These are phyloP conservation scores for Hypericum perforatum DNA, from an alignment of 345 rosid genomes.

Conservation along the genomic window DNA sequence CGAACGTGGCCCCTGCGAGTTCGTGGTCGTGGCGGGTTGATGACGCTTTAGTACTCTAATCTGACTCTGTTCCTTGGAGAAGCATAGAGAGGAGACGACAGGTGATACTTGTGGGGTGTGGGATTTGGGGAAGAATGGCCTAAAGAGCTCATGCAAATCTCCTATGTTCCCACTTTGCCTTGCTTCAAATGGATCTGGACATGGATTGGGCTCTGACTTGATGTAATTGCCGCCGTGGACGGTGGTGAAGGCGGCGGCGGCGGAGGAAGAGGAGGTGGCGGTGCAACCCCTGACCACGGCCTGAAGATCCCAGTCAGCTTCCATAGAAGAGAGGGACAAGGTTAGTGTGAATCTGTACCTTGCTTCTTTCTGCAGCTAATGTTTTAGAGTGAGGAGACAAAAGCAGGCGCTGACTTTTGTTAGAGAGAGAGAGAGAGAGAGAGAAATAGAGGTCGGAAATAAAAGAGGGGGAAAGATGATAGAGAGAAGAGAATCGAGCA, in stretches of 20 bases:
- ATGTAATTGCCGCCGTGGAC: too few species aligned
- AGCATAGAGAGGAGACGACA: slow-evolving; percentile 29
- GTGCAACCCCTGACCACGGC: background rate
- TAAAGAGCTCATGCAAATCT: slow-evolving; percentile 67
- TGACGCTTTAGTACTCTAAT: slow-evolving; percentile 11
- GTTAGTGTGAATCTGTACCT: too few species aligned
- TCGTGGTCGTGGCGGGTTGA: slow-evolving; percentile 26
- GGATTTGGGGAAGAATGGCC: slow-evolving; percentile 50
- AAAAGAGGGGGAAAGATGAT: slow-evolving; percentile 23
- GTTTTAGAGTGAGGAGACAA: too few species aligned
- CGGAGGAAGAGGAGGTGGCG: too few species aligned
- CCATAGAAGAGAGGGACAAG: slow-evolving; percentile 18
- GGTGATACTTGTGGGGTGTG: slow-evolving; percentile 17
- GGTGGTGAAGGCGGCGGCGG: too few species aligned
- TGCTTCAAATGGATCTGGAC: slow-evolving; percentile 26
- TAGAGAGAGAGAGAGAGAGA: slow-evolving; percentile 5
- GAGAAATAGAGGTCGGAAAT: slow-evolving; percentile 12
- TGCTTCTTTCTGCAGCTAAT: too few species aligned
- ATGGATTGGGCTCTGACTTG: too few species aligned
- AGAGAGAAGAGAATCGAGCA: slow-evolving; percentile 10
- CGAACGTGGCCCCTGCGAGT: slow-evolving; percentile 53
- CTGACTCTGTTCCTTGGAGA: slow-evolving; percentile 19
- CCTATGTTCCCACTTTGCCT: slow-evolving; percentile 25
- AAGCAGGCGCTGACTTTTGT: too few species aligned
- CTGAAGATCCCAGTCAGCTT: slow-evolving; percentile 16